phyloP scores from a whole-genome alignment of 805 yeast genomes.

The Metschnikowia picachoensis region DNA sequence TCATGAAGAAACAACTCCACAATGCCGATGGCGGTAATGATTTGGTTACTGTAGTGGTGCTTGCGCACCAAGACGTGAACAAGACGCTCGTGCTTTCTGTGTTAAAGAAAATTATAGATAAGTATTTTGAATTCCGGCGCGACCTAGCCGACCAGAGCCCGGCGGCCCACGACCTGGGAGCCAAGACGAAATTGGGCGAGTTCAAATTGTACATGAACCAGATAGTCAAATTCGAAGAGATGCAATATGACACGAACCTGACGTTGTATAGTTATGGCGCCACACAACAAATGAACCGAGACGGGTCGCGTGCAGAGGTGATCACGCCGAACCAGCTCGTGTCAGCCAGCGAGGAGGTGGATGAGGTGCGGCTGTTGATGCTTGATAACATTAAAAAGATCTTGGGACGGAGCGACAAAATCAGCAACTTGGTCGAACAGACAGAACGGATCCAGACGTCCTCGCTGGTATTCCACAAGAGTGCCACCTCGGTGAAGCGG shows the following conservation, averaged over 20 bases:
- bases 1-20: conserved; percentile 43
- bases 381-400: conserved; percentile 69
- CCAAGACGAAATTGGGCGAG: conserved; percentile 38
- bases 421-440: conserved; percentile 68
- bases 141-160: conserved; percentile 19
- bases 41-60: conserved; percentile 48
- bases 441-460: conserved; percentile 68
- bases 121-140: conserved; percentile 41
- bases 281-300: conserved; percentile 4
- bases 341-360: conserved; percentile 51
- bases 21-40: conserved; percentile 45
- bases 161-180: conserved; percentile 7
- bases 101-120: conserved; percentile 48
- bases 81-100: conserved; percentile 45
- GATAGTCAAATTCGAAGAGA: conserved; percentile 52
- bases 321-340: conserved; percentile 37
- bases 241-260: conserved; percentile 36
- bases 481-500: conserved; percentile 59
- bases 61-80: conserved; percentile 43
- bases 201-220: conserved; percentile 56
- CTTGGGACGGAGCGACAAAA: conserved; percentile 73
- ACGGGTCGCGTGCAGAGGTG: conserved; percentile 21
- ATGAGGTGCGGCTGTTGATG: conserved; percentile 65
- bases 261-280: conserved; percentile 34
- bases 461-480: conserved; percentile 65